Base-by-base conservation (phyloP, 169 alveolate genomes). In the Cryptosporidium canis region DNA sequence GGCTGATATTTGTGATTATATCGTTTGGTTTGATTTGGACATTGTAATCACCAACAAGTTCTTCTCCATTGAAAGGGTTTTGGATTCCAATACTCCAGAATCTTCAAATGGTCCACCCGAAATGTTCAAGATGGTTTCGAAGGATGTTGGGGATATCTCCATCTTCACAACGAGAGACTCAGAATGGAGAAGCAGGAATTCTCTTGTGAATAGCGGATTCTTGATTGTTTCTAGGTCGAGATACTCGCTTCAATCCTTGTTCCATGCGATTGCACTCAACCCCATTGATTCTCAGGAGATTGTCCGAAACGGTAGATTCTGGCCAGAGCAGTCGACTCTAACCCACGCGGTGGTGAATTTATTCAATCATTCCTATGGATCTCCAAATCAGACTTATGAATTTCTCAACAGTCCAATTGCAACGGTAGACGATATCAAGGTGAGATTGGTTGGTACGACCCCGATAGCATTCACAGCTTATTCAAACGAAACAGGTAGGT, bases 301-400 rank as follows among this genome's bases (percentile, higher is more conserved):
- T 21, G 72, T 77, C 5, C 47, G 14, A 41, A 58, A 77, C 58
- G 87, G 87, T 2, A 27, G 77, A 24, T 58, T 58, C 44, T 77
- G 87, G 87, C 87, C 87, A 14, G 87, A 77, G 39, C 87, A 77
- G 45, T 58, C 87, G 7, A 77, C 87, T 33, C 18, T 77, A 18
- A 12, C 77, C n/a, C 87, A 77, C 41, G 35, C 87, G 24, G 48
- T 61, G 1, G 2, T 77, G 3, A 39, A 33, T 3, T 9, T 77
- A 16, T 77, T 55, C 35, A 77, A 77, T 27, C 6, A 77, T 53
- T 41, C 87, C 18, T 43, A 14, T 24, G 21, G 61, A 1, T 27
- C 72, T 27, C 87, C 87, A 2, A 77, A 51, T 12, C 41, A 58
- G 61, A 77, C 71, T 2, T 56, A 43, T 3, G 21, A 14, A 6